Base-by-base conservation (phyloP, 805 yeast genomes). In the Maudiozyma serrabonitensis region DNA sequence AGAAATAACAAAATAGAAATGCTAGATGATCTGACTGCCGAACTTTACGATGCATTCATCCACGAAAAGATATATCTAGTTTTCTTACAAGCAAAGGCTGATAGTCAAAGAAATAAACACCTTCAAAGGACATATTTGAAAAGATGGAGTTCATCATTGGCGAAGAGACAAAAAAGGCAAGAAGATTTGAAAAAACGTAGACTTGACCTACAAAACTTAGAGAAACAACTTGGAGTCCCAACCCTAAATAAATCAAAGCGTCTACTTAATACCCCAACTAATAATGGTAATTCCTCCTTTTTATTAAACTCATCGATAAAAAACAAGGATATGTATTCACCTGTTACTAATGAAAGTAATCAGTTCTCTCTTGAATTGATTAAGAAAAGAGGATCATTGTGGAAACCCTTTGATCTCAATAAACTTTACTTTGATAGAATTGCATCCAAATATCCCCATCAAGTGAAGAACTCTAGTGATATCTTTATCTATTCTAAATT, bases 41-140 rank as follows among this genome's bases (percentile, higher is more conserved):
- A 80, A 40, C 60, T 86, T 1, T 83, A 69, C 53, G 58, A 63
- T 16, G 86, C 90, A 0, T 82, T 85, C 56, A 58, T 86, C 41
- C 72, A 76, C 42, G 90, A 84, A 54, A 69, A 75, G 38, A 59
- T 78, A 0, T 79, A 72, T 56, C 62, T 75, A 38, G 61, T 67
- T 3, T 63, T 70, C 0, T 57, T 75, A 41, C 75, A 75, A 28
- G 60, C 69, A 2, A 63, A 67, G 43, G 84, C 93, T 0, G 74
- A 69, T n/a, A 32, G 52, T 1, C 60, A 71, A 41, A 61, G 74
- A 42, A 55, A 66, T 0, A 56, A 48, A 8, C 56, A 56, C 2
- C 46, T 78, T 25, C 72, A 71, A 51, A 54, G 46, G 19, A 52
- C 43, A 2, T 49, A 60, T 1, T 56, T 81, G 3, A 52, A 50